phyloP scores from a whole-genome alignment of 2,329 filamentous ascomycete species.

The Claviceps sp. region DNA sequence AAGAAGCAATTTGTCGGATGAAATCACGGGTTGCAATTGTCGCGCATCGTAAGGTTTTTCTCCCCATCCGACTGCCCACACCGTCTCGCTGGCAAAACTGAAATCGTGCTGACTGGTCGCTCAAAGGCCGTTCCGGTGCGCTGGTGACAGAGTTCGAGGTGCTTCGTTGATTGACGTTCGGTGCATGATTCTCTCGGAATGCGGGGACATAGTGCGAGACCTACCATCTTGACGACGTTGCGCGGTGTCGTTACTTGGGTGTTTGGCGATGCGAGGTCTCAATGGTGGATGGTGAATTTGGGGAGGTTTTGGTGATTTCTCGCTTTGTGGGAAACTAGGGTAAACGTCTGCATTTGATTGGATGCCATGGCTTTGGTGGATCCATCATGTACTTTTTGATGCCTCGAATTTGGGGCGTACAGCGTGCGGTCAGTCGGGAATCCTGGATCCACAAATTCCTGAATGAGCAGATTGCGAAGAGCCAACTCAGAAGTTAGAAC shows the following conservation, averaged over 20 bases:
- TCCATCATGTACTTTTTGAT: not conserved
- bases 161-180: not conserved
- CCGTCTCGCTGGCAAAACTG: not conserved
- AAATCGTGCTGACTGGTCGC: not conserved
- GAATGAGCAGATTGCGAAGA: not conserved
- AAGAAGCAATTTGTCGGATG: not conserved
- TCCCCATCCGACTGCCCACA: not conserved
- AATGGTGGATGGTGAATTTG: conserved; percentile 22
- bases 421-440: not conserved
- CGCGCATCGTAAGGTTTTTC: not conserved
- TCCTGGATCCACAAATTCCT: not conserved
- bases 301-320: conserved; percentile 30
- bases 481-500: too few relatives aligned
- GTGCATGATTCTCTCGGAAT: not conserved
- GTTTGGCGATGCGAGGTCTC: conserved; percentile 30
- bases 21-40: not conserved
- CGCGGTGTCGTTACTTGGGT: conserved; percentile 28
- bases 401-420: conserved; percentile 5
- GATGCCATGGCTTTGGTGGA: conserved; percentile 14
- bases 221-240: conserved; percentile 37
- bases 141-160: conserved; percentile 9
- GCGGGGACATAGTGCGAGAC: conserved; percentile 14
- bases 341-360: conserved; percentile 21
- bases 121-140: conserved; percentile 19
- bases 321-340: conserved; percentile 31